phyloP scores from a whole-genome alignment of 2,329 filamentous ascomycete genomes.

The Fusarium pseudonygamai region DNA sequence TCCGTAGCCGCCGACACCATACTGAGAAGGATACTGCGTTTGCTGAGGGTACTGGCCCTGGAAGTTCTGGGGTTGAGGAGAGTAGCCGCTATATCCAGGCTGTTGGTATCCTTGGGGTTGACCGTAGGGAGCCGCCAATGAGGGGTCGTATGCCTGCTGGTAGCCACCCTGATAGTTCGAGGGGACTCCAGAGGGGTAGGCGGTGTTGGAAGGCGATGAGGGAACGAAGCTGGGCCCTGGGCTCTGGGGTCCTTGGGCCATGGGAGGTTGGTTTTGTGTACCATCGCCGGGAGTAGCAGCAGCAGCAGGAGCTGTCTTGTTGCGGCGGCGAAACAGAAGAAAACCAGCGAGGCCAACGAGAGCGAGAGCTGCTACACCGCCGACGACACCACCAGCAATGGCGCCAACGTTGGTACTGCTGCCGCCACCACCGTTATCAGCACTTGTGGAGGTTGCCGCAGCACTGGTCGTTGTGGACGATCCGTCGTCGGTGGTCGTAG shows the following conservation, averaged over 20 bases:
- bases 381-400: constrained; percentile 58
- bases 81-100: constrained; percentile 35
- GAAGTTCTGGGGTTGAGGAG: constrained; percentile 32
- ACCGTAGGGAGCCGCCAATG: constrained; percentile 33
- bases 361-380: constrained; percentile 54
- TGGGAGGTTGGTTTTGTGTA: constrained; percentile 28
- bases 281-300: constrained; percentile 12
- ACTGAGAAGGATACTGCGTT: constrained; percentile 36
- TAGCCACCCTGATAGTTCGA: constrained; percentile 36
- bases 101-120: constrained; percentile 37
- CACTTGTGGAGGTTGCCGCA: constrained; percentile 21
- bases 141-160: constrained; percentile 42
- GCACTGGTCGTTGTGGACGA: constrained; percentile 12
- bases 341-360: constrained; percentile 53
- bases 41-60: constrained; percentile 38
- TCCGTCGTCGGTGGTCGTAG: constrained; percentile 3
- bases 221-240: constrained; percentile 31
- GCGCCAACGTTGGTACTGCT: constrained; percentile 51
- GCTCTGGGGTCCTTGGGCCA: constrained; percentile 36
- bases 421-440: constrained; percentile 39
- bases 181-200: constrained; percentile 44
- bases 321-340: constrained; percentile 53
- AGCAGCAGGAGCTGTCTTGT: constrained; percentile 42
- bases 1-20: constrained; percentile 34
- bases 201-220: constrained; percentile 35